A percentile compares a stretch with the other conserved stretches of the same genome.
phyloP scores from a whole-genome alignment of 257 asterid species.

The Jacaranda mimosifolia region DNA sequence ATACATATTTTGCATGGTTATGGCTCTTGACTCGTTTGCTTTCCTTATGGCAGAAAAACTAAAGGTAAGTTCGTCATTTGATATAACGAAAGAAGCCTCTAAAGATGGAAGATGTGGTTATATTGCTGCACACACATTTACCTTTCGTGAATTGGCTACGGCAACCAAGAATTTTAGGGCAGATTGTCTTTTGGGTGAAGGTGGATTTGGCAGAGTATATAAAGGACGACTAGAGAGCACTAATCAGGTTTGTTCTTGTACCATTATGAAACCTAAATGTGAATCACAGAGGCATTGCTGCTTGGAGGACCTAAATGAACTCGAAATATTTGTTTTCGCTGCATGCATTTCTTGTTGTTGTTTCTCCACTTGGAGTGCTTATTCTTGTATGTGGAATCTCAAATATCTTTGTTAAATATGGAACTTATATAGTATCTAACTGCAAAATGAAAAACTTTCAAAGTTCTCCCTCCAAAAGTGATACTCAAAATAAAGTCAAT shows the following conservation, averaged over 20 bases:
- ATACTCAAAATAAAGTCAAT: too few species aligned
- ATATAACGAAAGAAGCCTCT: slow-evolving; percentile 63
- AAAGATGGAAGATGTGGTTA: slow-evolving; percentile 75
- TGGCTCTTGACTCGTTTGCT: slow-evolving; percentile 19
- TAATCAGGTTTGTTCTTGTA: slow-evolving; percentile 60
- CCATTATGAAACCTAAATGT: not conserved
- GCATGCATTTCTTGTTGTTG: not conserved
- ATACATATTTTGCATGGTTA: not conserved
- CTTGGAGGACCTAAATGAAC: not conserved
- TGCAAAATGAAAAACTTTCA: too few species aligned
- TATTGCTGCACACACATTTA: slow-evolving; percentile 88
- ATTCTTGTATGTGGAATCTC: slow-evolving; percentile 6
- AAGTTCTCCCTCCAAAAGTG: too few species aligned
- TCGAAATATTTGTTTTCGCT: not conserved
- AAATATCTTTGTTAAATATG: not conserved
- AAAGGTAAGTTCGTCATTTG: slow-evolving; percentile 58
- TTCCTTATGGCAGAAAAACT: slow-evolving; percentile 52
- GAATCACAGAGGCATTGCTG: not conserved
- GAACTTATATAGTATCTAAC: not conserved
- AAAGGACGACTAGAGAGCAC: slow-evolving; percentile 78
- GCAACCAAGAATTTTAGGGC: slow-evolving; percentile 91
- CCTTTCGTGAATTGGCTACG: slow-evolving; percentile 88
- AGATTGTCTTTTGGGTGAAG: slow-evolving; percentile 87
- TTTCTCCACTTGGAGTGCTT: not conserved
- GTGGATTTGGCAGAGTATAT: slow-evolving; percentile 80